Conservation (phyloP, 352 stramenopile species). For the Peronospora belbahrii region DNA sequence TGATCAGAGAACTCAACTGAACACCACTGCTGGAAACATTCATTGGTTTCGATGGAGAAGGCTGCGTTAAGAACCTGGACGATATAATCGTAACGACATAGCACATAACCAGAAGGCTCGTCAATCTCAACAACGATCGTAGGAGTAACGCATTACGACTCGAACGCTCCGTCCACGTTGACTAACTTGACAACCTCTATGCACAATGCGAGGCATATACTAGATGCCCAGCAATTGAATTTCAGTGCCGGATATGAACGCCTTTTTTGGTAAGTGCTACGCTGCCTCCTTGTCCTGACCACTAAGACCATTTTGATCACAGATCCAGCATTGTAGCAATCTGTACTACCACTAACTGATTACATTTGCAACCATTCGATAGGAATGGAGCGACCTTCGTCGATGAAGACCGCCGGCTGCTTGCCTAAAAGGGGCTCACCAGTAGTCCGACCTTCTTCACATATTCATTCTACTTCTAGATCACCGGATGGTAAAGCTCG, state of each 20-base stretch:
- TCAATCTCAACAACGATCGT: conserved; percentile 1
- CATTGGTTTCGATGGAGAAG: conserved; percentile 8
- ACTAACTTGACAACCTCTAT: neutral
- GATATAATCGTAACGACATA: too few relatives aligned
- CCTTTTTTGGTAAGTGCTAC: conserved; percentile 3
- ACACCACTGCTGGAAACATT: too few relatives aligned
- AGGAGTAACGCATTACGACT: conserved; percentile 16
- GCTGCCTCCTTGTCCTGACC: conserved; percentile 5
- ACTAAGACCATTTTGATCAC: conserved; percentile 1
- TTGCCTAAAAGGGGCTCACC: conserved; percentile 14
- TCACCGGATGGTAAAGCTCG: too few relatives aligned
- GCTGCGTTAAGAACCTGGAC: neutral
- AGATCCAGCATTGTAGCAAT: neutral
- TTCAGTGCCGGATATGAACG: conserved; percentile 1
- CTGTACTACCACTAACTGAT: conserved; percentile 4
- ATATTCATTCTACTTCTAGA: too few relatives aligned
- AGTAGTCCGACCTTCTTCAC: conserved; percentile 13
- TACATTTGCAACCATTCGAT: conserved; percentile 6
- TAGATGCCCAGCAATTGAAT: conserved; percentile 7
- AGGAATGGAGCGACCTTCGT: conserved; percentile 17
- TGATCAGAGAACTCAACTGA: too few relatives aligned
- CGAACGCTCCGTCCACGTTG: conserved; percentile 16
- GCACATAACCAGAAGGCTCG: neutral
- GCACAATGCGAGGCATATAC: neutral
- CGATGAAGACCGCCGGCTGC: conserved; percentile 22